Evolutionary conservation across 2,329 filamentous ascomycete species (phyloP).

Genomic region (Aspergillus transmontanensis): DNA sequence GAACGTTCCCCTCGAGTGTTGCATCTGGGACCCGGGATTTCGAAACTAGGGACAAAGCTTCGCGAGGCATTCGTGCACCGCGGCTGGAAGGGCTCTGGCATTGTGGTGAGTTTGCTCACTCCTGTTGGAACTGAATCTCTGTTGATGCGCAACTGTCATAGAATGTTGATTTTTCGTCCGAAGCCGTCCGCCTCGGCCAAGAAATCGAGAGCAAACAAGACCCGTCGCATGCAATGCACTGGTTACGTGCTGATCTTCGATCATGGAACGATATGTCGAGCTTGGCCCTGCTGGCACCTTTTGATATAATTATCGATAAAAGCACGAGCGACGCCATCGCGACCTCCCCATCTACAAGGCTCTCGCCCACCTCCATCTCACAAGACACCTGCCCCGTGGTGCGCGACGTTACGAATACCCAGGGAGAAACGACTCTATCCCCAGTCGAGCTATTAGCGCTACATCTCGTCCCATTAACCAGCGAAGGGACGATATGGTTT

Average conservation of each 20-base stretch:
- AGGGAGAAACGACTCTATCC: slow-evolving; percentile 22
- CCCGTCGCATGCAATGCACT: slow-evolving; percentile 31
- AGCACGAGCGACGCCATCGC: slow-evolving; percentile 43
- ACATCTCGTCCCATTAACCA: slow-evolving; percentile 34
- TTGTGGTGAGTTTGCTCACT: slow-evolving; percentile 31
- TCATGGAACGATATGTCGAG: slow-evolving; percentile 34
- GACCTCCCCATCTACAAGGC: slow-evolving; percentile 24
- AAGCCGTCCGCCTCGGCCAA: slow-evolving; percentile 39
- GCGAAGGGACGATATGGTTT: slow-evolving; percentile 32
- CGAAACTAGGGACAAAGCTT: slow-evolving; percentile 33
- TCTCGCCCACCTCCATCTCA: slow-evolving; percentile 15
- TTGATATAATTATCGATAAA: slow-evolving; percentile 40
- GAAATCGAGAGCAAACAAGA: slow-evolving; percentile 25
- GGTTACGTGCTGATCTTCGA: slow-evolving; percentile 33
- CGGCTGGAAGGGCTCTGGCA: slow-evolving; percentile 32
- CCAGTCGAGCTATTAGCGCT: slow-evolving; percentile 39
- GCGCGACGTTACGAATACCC: slow-evolving; percentile 14
- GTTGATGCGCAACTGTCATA: slow-evolving; percentile 11
- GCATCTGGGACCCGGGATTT: slow-evolving; percentile 39
- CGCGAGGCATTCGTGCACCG: slow-evolving; percentile 29
- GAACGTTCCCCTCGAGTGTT: slow-evolving; percentile 27
- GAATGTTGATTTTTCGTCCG: slow-evolving; percentile 42
- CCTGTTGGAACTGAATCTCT: not conserved
- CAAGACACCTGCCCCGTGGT: slow-evolving; percentile 26
- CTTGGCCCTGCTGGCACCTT: slow-evolving; percentile 29